A percentile compares a stretch with the other conserved stretches of the same genome.
These are phyloP conservation scores for Krasilnikovozyma curviuscula DNA, from an alignment of 768 basidiomycete genomes.

Conservation along the genomic window DNA sequence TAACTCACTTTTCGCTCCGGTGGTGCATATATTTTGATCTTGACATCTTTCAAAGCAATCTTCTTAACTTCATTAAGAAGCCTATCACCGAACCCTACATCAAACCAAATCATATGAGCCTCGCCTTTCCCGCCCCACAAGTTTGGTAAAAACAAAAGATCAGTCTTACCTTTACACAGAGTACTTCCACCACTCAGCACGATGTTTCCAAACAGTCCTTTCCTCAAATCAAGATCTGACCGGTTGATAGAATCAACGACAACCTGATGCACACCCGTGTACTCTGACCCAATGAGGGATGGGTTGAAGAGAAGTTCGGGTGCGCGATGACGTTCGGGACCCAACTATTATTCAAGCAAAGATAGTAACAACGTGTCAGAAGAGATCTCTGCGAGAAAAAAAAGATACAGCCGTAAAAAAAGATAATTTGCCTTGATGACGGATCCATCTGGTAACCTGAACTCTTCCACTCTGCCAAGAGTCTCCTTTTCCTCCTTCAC, in stretches of 20 bases:
- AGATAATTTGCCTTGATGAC: constrained; percentile 49
- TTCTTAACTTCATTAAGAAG: constrained; percentile 92
- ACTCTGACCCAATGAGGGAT: constrained; percentile 86
- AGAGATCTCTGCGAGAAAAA: background rate
- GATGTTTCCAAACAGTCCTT: constrained; percentile 87
- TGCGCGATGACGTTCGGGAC: constrained; percentile 83
- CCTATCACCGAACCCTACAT: constrained; percentile 86
- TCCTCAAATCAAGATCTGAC: constrained; percentile 87
- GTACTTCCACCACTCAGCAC: constrained; percentile 94
- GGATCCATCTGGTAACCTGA: constrained; percentile 86
- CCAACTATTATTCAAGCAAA: constrained; percentile 40
- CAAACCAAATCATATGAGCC: background rate
- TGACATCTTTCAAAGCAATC: constrained; percentile 69
- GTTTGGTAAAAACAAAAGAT: background rate
- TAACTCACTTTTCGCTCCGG: constrained; percentile 66
- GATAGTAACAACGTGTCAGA: background rate
- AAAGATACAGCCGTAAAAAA: constrained; percentile 6
- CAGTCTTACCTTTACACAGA: constrained; percentile 72
- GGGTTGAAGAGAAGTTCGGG: constrained; percentile 97
- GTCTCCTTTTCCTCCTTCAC: constrained; percentile 89
- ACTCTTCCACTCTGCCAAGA: constrained; percentile 55
- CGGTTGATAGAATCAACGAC: constrained; percentile 95
- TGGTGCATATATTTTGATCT: constrained; percentile 97
- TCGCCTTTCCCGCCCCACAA: background rate
- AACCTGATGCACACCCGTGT: constrained; percentile 91